phyloP scores from a whole-genome alignment of 306 rosid species.

The Aeschynomene evenia region DNA sequence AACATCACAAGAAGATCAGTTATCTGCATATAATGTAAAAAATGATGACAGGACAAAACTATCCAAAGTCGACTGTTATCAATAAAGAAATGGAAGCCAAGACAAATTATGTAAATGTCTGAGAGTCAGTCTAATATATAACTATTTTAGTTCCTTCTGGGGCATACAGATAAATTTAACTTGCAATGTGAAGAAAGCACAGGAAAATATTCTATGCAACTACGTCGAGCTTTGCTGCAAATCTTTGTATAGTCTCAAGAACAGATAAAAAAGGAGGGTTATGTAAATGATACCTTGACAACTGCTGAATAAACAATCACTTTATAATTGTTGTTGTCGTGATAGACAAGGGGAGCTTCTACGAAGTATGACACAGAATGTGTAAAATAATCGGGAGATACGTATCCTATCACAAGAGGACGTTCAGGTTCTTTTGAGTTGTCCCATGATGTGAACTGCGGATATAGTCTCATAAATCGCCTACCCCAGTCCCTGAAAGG shows the following conservation, averaged over 20 bases:
- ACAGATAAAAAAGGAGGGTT: not conserved
- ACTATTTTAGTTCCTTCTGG: not conserved
- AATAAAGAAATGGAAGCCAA: not conserved
- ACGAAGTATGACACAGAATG: slow-evolving; percentile 96
- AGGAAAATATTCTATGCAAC: not conserved
- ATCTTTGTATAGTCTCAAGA: not conserved
- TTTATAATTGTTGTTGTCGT: slow-evolving; percentile 70
- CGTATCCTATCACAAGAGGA: slow-evolving; percentile 88
- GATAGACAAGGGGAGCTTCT: slow-evolving; percentile 89
- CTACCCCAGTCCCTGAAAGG: slow-evolving; percentile 93
- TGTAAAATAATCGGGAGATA: slow-evolving; percentile 97
- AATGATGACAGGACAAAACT: slow-evolving; percentile 6
- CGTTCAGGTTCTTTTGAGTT: slow-evolving; percentile 89
- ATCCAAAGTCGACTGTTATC: not conserved
- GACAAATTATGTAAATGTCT: slow-evolving; percentile 17
- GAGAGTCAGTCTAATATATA: slow-evolving; percentile 4
- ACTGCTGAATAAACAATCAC: slow-evolving; percentile 96
- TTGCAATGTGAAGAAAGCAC: not conserved
- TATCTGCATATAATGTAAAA: not conserved
- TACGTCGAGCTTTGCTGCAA: not conserved
- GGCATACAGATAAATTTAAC: not conserved
- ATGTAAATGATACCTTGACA: slow-evolving; percentile 75
- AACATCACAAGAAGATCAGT: slow-evolving; percentile 35
- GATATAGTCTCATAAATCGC: slow-evolving; percentile 83
- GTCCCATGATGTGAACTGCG: slow-evolving; percentile 76